Conservation (phyloP, 2,329 filamentous ascomycete species). For the Mariannaea sp. region DNA sequence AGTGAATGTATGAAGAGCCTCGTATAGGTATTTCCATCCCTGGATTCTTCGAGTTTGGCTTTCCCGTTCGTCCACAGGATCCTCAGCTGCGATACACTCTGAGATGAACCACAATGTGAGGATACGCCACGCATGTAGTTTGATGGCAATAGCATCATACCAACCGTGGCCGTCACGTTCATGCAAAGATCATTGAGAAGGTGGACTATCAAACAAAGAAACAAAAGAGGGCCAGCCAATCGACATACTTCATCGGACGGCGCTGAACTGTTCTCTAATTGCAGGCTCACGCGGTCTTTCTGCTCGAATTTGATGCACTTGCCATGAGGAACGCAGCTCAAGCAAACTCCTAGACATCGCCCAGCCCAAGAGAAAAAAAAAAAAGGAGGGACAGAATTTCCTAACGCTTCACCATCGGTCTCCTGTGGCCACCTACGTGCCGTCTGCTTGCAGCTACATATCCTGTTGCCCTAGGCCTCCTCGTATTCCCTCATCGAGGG, state of each 20-base stretch:
- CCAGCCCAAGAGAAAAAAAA: slow-evolving; percentile 1
- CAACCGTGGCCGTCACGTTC: background rate
- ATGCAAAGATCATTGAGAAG: background rate
- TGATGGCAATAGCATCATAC: background rate
- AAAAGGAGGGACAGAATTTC: background rate
- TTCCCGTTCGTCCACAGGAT: background rate
- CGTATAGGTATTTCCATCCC: slow-evolving; percentile 9
- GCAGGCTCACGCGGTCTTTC: too few species aligned
- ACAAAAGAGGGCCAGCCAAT: too few species aligned
- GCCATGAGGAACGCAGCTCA: too few species aligned
- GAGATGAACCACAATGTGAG: background rate
- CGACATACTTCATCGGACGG: too few species aligned
- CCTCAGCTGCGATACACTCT: too few species aligned
- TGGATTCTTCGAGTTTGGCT: background rate
- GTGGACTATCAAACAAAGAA: background rate
- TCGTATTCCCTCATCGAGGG: slow-evolving; percentile 20
- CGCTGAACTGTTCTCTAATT: too few species aligned
- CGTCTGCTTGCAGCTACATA: slow-evolving; percentile 11
- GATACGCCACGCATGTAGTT: background rate
- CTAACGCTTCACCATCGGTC: slow-evolving; percentile 10
- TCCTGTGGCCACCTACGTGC: background rate
- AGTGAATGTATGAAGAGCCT: slow-evolving; percentile 22
- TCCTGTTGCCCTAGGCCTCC: slow-evolving; percentile 16
- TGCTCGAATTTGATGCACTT: too few species aligned
- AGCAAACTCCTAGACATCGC: too few species aligned